Conservation (phyloP, 2,329 filamentous ascomycete species). For the Trichoderma endophyticum region DNA sequence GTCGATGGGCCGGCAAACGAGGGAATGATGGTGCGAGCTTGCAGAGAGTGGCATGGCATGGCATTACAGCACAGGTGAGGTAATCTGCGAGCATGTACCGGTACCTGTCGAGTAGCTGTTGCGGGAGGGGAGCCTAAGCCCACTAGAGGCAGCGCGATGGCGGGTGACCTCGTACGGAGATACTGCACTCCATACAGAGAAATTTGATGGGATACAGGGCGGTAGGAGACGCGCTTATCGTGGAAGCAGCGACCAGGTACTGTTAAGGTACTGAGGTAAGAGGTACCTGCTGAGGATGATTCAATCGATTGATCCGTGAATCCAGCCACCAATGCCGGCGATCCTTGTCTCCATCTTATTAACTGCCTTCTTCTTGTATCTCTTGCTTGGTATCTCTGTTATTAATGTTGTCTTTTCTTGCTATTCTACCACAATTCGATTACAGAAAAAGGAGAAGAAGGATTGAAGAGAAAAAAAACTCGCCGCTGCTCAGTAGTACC, state of each 20-base stretch:
- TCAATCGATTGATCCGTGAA: not conserved
- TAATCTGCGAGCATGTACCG: slow-evolving; percentile 9
- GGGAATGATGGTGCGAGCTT: not conserved
- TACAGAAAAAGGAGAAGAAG: not conserved
- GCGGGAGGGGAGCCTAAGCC: slow-evolving; percentile 14
- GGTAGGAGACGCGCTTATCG: slow-evolving; percentile 12
- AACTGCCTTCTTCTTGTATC: not conserved
- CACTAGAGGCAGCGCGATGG: slow-evolving; percentile 6
- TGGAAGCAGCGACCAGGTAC: not conserved
- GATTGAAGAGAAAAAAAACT: not conserved
- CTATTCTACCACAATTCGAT: not conserved
- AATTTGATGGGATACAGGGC: slow-evolving; percentile 12
- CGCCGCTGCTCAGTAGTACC: not conserved
- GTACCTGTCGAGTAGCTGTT: not conserved
- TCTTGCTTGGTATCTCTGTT: not conserved
- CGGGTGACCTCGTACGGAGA: slow-evolving; percentile 15
- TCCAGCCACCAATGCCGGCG: not conserved
- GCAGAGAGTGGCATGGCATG: not conserved
- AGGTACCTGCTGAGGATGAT: not conserved
- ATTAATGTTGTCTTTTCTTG: not conserved
- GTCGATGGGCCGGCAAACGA: not conserved
- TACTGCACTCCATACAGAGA: slow-evolving; percentile 6
- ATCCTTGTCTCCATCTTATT: not conserved
- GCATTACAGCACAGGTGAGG: not conserved
- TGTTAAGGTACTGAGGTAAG: not conserved